Percentiles rank a stretch among this genome's conserved stretches.
Evolutionary conservation across 768 basidiomycete genomes (phyloP).

Genomic region (Cyathus striatus): DNA sequence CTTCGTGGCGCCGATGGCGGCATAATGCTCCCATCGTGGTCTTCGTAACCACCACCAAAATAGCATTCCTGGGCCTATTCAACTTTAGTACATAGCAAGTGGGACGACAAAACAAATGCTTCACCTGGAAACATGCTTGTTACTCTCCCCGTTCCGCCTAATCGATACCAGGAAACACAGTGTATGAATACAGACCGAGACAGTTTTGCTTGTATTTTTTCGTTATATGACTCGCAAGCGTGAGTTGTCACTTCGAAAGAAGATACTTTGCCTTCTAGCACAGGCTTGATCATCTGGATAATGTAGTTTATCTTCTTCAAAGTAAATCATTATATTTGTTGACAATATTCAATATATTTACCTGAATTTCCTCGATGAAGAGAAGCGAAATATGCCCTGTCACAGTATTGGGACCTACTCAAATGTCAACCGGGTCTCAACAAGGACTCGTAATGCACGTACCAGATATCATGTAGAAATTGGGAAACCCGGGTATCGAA

Average conservation of each 20-base stretch:
- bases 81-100: not conserved
- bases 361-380: slow-evolving; percentile 31
- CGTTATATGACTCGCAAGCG: slow-evolving; percentile 16
- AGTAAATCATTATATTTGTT: not conserved
- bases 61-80: slow-evolving; percentile 6
- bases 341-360: slow-evolving; percentile 4
- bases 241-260: slow-evolving; percentile 11
- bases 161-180: slow-evolving; percentile 32
- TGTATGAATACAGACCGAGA: slow-evolving; percentile 17
- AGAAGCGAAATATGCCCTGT: slow-evolving; percentile 32
- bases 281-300: slow-evolving; percentile 15
- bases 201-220: slow-evolving; percentile 12
- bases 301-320: slow-evolving; percentile 5
- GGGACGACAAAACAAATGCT: not conserved
- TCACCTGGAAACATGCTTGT: slow-evolving; percentile 29
- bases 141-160: slow-evolving; percentile 21
- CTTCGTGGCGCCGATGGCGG: slow-evolving; percentile 2
- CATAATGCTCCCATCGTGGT: slow-evolving; percentile 11
- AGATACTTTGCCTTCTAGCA: slow-evolving; percentile 9
- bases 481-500: slow-evolving; percentile 33
- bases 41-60: slow-evolving; percentile 13
- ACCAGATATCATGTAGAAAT: slow-evolving; percentile 30
- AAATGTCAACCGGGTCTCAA: not conserved
- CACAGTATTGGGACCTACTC: slow-evolving; percentile 28
- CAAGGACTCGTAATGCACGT: not conserved